Evolutionary conservation across 2,329 filamentous ascomycete species (phyloP).

Genomic region (Alternaria panax): DNA sequence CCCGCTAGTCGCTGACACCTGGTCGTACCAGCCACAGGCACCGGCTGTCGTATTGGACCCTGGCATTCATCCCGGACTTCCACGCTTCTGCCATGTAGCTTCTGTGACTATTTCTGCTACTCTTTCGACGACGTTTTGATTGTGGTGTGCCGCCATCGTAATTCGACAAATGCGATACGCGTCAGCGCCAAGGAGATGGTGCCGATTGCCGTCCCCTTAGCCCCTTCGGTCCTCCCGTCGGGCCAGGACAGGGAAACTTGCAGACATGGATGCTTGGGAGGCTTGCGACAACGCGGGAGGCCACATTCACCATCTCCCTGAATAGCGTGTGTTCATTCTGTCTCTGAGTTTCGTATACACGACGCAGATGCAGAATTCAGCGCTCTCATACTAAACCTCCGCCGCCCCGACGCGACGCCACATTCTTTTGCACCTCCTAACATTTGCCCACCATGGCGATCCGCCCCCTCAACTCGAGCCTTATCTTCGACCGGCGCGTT

Average conservation of each 20-base stretch:
- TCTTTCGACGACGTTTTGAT: background rate
- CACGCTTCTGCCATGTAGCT: background rate
- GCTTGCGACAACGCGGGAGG: slow-evolving; percentile 9
- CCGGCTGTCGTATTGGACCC: background rate
- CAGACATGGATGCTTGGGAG: slow-evolving; percentile 17
- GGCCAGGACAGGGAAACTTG: slow-evolving; percentile 16
- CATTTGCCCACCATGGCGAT: slow-evolving; percentile 25
- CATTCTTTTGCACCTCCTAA: slow-evolving; percentile 12
- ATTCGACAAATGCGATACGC: slow-evolving; percentile 18
- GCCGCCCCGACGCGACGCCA: slow-evolving; percentile 4
- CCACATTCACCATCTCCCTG: background rate
- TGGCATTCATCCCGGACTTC: background rate
- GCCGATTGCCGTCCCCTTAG: slow-evolving; percentile 31
- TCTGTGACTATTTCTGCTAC: background rate
- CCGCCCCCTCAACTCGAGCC: slow-evolving; percentile 34
- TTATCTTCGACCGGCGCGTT: slow-evolving; percentile 38
- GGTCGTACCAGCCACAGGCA: background rate
- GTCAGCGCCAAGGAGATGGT: slow-evolving; percentile 32
- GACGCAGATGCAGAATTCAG: slow-evolving; percentile 24
- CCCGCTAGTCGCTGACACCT: background rate
- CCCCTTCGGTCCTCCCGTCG: slow-evolving; percentile 22
- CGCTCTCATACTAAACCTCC: background rate
- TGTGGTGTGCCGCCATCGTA: background rate
- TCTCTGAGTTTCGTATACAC: background rate
- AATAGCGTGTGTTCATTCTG: background rate